Base-by-base conservation (phyloP, 2,329 filamentous ascomycete genomes). In the Hirsutella rhossiliensis region DNA sequence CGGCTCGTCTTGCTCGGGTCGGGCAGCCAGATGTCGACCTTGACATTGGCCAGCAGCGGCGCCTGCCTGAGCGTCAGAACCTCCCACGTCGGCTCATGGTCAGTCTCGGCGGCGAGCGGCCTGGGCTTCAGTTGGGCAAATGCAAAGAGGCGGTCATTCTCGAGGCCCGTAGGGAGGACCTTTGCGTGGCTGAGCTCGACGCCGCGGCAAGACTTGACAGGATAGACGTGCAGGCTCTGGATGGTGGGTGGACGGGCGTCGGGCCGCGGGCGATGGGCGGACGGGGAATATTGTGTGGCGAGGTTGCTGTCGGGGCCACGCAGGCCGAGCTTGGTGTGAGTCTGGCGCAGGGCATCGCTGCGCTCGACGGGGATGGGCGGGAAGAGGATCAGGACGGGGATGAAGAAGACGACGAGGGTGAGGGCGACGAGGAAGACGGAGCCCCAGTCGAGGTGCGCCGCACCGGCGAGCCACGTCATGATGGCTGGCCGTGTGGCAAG, bases 71-170 rank as follows among this genome's bases (percentile, higher is more conserved):
- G 76, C 0, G 84, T 87, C 58, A 87, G 68, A 57, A 85, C 82
- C 13, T 79, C 72, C 85, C 85, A 92, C 20, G 61, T 56, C 55
- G 29, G 15, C 34, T 11, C 4, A 13, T 31, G 17, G 41, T 29
- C 37, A 18, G 11, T 23, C 30, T 39, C 20, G 6, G 31, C 13
- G 43, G 28, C 34, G 34, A 40, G 46, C 20, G 45, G 4, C 15
- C 11, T 13, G 29, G 41, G 44, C 45, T 48, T 52, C 37, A 50
- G 67, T 60, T 89, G 82, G 2, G 84, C 87, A 58, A 96, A 86
- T 40, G 79, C 82, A 66, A 88, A 94, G 52, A 90, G 76, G 6
- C 87, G 78, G 62, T 96, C 88, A 61, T 83, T 84, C 58, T 82
- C 75, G 45, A 94, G 70, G 2, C 88, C 87, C 3, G 76, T 77